These are phyloP conservation scores for Cytospora chrysosperma DNA, from an alignment of 2,329 filamentous ascomycete species.

Conservation along the genomic window DNA sequence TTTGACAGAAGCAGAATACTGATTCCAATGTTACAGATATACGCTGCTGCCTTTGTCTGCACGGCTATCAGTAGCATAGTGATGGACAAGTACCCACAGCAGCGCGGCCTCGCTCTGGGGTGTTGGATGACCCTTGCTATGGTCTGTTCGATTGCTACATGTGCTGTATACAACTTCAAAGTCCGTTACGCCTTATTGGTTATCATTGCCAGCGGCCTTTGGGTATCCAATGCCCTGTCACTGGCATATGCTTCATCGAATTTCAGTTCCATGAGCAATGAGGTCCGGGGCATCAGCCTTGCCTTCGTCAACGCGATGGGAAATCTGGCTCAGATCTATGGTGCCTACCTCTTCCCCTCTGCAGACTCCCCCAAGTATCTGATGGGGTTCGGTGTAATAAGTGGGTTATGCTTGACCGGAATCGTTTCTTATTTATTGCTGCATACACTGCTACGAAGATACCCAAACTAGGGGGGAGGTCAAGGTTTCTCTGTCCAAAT, in stretches of 20 bases:
- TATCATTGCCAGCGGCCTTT: slow-evolving; percentile 55
- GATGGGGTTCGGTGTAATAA: slow-evolving; percentile 27
- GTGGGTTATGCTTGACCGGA: slow-evolving; percentile 25
- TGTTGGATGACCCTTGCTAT: slow-evolving; percentile 45
- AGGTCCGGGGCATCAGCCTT: slow-evolving; percentile 51
- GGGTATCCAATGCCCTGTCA: slow-evolving; percentile 51
- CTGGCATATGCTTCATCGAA: slow-evolving; percentile 52
- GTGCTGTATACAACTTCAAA: slow-evolving; percentile 48
- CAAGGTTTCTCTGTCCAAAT: no score
- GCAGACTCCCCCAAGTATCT: slow-evolving; percentile 27
- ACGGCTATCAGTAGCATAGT: slow-evolving; percentile 46
- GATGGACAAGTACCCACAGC: slow-evolving; percentile 44
- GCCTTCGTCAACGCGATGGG: slow-evolving; percentile 54
- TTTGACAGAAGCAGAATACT: no score
- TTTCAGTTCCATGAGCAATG: slow-evolving; percentile 48
- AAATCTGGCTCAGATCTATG: slow-evolving; percentile 56
- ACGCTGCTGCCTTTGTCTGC: slow-evolving; percentile 50
- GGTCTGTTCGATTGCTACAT: slow-evolving; percentile 40
- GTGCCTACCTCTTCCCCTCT: slow-evolving; percentile 36
- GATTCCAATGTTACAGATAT: slow-evolving; percentile 27
- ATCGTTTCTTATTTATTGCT: slow-evolving; percentile 20
- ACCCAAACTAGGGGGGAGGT: background rate
- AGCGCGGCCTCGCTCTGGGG: slow-evolving; percentile 49
- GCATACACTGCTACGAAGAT: slow-evolving; percentile 11
- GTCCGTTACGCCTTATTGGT: slow-evolving; percentile 55